Evolutionary conservation across 805 yeast genomes (phyloP).

Genomic region (Zygosaccharomyces kombuchaensis): DNA sequence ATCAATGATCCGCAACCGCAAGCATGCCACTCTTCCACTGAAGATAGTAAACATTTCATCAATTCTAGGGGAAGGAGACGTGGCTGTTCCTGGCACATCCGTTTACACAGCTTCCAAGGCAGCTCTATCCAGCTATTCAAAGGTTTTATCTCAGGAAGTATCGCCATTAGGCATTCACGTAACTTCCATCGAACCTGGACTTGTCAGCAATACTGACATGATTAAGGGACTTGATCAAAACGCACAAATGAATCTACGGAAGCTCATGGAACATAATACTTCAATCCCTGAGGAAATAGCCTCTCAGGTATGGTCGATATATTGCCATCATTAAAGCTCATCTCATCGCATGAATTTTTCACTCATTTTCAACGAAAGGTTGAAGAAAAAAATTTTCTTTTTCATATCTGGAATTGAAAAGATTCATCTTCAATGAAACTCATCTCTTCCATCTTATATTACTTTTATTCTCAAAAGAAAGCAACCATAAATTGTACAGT

Average conservation of each 20-base stretch:
- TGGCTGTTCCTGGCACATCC: constrained; percentile 27
- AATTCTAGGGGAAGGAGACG: constrained; percentile 19
- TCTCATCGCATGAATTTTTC: constrained; percentile 1
- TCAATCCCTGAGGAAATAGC: constrained; percentile 17
- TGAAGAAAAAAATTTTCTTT: constrained; percentile 9
- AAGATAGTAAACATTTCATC: constrained; percentile 31
- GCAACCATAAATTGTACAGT: constrained; percentile 1
- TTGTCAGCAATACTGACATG: constrained; percentile 32
- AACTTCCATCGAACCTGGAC: constrained; percentile 20
- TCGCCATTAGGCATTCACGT: constrained; percentile 19
- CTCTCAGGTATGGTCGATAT: constrained; percentile 14
- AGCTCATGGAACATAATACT: not conserved
- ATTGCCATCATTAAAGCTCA: not conserved
- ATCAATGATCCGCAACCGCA: constrained; percentile 23
- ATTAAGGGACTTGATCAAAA: constrained; percentile 6
- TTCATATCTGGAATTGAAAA: constrained; percentile 2
- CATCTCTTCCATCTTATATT: constrained; percentile 2
- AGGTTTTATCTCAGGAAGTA: constrained; percentile 24
- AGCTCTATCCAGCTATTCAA: constrained; percentile 26
- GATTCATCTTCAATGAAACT: constrained; percentile 8
- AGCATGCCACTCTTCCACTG: not conserved
- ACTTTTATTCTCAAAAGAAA: constrained; percentile 2
- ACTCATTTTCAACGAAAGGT: constrained; percentile 1
- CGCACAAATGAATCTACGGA: constrained; percentile 1
- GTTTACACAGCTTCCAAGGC: constrained; percentile 34